Base-by-base conservation (phyloP, 805 yeast species). In the Metschnikowia cerradonensis region DNA sequence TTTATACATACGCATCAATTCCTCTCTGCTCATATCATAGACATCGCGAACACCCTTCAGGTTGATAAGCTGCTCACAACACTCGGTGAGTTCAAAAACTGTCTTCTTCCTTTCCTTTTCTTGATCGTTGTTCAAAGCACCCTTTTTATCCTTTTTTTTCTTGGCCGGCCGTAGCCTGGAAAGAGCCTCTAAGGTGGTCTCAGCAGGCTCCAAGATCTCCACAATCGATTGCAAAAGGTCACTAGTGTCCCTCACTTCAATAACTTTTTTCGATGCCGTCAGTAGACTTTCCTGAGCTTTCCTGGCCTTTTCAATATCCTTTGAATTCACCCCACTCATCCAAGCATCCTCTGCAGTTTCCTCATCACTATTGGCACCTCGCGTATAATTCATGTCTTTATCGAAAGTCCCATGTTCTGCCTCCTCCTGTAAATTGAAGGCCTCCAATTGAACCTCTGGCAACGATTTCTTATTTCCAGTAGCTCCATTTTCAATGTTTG, bases 401-500 rank as follows among this genome's bases (percentile, higher is more conserved):
- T 84, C 90, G 60, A 83, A 82, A 2, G 64, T 63, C 2, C 90
- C 92, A 42, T 78, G 81, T 48, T 76, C 76, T 40, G 71, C 64
- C 57, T 87, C 92, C 17, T 78, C 71, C 22, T 75, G 65, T 41
- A 87, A 64, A 61, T 80, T 77, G 65, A 87, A 87, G 0, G 87
- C 79, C 52, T 86, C 91, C 2, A 87, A 19, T 34, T 48, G 47
- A 15, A 52, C 51, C 22, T 46, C 48, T 5, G 38, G 41, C 11
- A 37, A 20, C 30, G 26, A 3, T 33, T 15, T 15, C 8, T 22
- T 6, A 30, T 5, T 5, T 42, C 45, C 6, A 49, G 50, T 2
- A 8, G 33, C 2, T 10, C 52, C 47, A 8, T 59, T 52, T 44
- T 70, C 76, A 11, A 58, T 60, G 44, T 66, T 60, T 30, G 56